These are phyloP conservation scores for Endoconidiophora polonica DNA, from an alignment of 2,329 filamentous ascomycete species.

Conservation along the genomic window DNA sequence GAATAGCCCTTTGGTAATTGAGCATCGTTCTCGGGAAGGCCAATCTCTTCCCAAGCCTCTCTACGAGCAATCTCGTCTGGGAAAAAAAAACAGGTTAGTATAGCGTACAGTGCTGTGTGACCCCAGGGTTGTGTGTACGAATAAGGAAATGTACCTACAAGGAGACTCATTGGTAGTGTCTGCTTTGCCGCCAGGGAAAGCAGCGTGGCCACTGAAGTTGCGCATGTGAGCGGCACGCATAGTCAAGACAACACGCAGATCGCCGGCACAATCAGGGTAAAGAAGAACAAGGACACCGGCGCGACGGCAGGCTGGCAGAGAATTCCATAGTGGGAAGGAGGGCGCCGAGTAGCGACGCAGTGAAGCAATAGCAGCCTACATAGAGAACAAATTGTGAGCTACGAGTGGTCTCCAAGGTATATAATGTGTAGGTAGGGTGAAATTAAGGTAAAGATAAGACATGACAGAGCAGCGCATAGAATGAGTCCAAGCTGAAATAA, in stretches of 20 bases:
- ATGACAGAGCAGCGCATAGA: background rate
- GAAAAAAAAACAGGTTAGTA: background rate
- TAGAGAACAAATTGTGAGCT: background rate
- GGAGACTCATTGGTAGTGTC: conserved; percentile 41
- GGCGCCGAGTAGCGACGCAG: conserved; percentile 45
- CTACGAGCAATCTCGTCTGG: conserved; percentile 69
- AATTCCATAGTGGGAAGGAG: conserved; percentile 44
- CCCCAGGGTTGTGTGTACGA: background rate
- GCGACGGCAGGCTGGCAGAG: conserved; percentile 45
- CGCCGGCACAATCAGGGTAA: conserved; percentile 68
- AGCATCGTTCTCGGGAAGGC: conserved; percentile 54
- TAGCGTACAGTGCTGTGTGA: background rate
- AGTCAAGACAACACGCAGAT: conserved; percentile 55
- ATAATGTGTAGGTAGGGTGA: background rate
- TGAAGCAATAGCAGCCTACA: conserved; percentile 40
- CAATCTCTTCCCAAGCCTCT: conserved; percentile 88
- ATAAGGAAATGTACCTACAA: conserved; percentile 26
- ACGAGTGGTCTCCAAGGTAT: background rate
- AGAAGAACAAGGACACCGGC: conserved; percentile 80
- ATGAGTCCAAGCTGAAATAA: background rate
- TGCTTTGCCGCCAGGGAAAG: conserved; percentile 65
- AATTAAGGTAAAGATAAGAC: background rate
- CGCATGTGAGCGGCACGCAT: conserved; percentile 48
- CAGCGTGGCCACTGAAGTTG: conserved; percentile 69
- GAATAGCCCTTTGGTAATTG: conserved; percentile 60